Evolutionary conservation across 1,284 basidiomycete species (phyloP), one percentile per base, ranked within the genome.

Genomic region (Omphalotus olearius): DNA sequence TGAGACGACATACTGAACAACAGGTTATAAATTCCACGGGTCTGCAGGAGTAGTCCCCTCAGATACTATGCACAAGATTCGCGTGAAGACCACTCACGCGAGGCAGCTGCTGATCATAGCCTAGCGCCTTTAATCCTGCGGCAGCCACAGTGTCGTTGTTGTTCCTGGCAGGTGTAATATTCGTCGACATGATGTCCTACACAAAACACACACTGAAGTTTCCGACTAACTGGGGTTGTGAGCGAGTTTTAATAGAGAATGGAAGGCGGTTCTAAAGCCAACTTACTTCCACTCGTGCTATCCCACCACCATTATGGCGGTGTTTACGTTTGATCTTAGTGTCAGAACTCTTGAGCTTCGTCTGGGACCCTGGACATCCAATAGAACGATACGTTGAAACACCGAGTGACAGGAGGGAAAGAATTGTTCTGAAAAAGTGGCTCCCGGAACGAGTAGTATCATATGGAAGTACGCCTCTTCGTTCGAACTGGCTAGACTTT

Each of bases 171-270:
- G 40, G 55, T 16, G 23, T 23, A 2, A 5, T 23, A 23, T 23
- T 23, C 5, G 23, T 23, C 23, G 23, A 23, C 39, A 51, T 23
- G 36, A 26, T 26, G 45, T 30, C 14, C 28, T 46, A n/a, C 39
- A 38, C 45, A 52, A 50, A 14, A 52, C 46, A 25, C 43, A 52
- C 25, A 33, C 33, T 18, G 26, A 13, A 60, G 60, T 54, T 56
- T 36, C 60, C 57, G 42, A 66, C 60, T 50, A 64, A 66, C 45
- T 62, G 62, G 25, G 14, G n/a, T n/a, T 23, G 33, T 5, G 10
- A 26, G 42, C 3, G 18, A 46, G 20, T 17, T 26, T n/a, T 23
- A 42, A 36, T 33, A 4, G 37, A 23, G 16, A 26, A 23, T 20
- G 33, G 14, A 28, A 50, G 14, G 35, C 16, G 18, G 33, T 28